Conservation (phyloP, 768 basidiomycete species). For the Suillus clintonianus region DNA sequence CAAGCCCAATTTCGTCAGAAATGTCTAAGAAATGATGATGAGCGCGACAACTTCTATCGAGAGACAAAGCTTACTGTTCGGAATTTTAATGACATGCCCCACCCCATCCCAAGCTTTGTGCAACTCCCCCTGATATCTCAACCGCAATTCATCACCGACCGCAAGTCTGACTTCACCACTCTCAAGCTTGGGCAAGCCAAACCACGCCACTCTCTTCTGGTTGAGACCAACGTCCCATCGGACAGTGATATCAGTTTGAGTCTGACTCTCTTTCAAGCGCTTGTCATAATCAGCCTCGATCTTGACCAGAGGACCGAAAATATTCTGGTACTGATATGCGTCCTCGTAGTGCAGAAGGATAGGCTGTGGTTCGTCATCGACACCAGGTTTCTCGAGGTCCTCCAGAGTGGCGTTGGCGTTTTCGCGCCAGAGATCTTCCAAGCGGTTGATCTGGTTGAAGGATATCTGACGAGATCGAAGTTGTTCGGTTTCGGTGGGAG, state of each 20-base stretch:
- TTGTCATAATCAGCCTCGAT: slow-evolving; percentile 99
- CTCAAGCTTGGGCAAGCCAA: slow-evolving; percentile 92
- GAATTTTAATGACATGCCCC: slow-evolving; percentile 98
- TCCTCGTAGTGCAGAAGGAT: slow-evolving; percentile 93
- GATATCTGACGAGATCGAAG: slow-evolving; percentile 96
- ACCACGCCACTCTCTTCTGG: slow-evolving; percentile 99
- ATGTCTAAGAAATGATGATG: slow-evolving; percentile 62
- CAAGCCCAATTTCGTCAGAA: slow-evolving; percentile 96
- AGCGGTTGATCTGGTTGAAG: slow-evolving; percentile 93
- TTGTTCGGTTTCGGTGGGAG: slow-evolving; percentile 95
- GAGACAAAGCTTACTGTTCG: slow-evolving; percentile 74
- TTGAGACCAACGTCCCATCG: slow-evolving; percentile 98
- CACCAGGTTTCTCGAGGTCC: slow-evolving; percentile 95
- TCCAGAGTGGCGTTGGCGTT: slow-evolving; percentile 93
- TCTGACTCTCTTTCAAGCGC: slow-evolving; percentile 96
- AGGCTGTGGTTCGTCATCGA: slow-evolving; percentile 96
- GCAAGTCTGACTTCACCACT: slow-evolving; percentile 97
- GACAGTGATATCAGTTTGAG: slow-evolving; percentile 94
- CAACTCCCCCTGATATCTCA: slow-evolving; percentile 86
- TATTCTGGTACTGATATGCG: slow-evolving; percentile 99
- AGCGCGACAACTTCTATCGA: slow-evolving; percentile 2
- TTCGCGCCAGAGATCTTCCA: slow-evolving; percentile 98
- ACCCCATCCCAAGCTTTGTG: slow-evolving; percentile 97
- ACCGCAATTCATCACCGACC: slow-evolving; percentile 91
- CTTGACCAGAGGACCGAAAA: slow-evolving; percentile 98